Conservation (phyloP, 2,329 filamentous ascomycete species). For the Neoascochyta sp. region DNA sequence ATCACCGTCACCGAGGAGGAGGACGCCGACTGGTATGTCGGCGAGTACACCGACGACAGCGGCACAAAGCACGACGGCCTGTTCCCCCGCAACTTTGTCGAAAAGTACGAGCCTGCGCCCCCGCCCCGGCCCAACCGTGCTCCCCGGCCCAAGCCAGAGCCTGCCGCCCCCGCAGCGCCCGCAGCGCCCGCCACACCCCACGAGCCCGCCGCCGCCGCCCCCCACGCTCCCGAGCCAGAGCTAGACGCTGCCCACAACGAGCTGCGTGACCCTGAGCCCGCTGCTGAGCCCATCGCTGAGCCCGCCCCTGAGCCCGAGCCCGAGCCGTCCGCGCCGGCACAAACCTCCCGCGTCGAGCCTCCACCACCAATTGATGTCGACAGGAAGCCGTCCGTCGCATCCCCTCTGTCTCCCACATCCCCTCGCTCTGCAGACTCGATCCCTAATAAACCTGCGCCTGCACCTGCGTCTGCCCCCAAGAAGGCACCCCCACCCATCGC, state of each 20-base stretch:
- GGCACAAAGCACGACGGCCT: constrained; percentile 78
- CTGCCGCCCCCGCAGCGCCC: constrained; percentile 27
- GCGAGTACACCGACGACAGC: constrained; percentile 74
- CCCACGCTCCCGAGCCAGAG: constrained; percentile 24
- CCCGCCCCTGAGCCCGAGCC: constrained; percentile 19
- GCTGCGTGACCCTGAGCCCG: constrained; percentile 38
- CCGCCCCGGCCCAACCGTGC: constrained; percentile 79
- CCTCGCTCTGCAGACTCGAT: constrained; percentile 23
- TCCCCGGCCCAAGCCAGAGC: constrained; percentile 47
- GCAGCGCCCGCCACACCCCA: constrained; percentile 27
- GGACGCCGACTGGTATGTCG: constrained; percentile 89
- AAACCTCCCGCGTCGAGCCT: too few species aligned
- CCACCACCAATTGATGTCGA: too few species aligned
- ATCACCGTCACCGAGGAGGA: constrained; percentile 92
- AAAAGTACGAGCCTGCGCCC: constrained; percentile 87
- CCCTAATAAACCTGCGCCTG: constrained; percentile 29
- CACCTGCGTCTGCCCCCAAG: constrained; percentile 39
- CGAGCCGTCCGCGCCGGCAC: constrained; percentile 15
- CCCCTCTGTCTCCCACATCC: constrained; percentile 28
- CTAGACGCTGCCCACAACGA: constrained; percentile 26
- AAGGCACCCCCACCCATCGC: constrained; percentile 63
- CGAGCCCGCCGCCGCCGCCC: constrained; percentile 10
- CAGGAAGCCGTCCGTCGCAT: too few species aligned
- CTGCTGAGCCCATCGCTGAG: constrained; percentile 35
- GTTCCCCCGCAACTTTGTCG: constrained; percentile 96